Base-by-base conservation (phyloP, 148 eudicot genomes). In the Spergularia marina region DNA sequence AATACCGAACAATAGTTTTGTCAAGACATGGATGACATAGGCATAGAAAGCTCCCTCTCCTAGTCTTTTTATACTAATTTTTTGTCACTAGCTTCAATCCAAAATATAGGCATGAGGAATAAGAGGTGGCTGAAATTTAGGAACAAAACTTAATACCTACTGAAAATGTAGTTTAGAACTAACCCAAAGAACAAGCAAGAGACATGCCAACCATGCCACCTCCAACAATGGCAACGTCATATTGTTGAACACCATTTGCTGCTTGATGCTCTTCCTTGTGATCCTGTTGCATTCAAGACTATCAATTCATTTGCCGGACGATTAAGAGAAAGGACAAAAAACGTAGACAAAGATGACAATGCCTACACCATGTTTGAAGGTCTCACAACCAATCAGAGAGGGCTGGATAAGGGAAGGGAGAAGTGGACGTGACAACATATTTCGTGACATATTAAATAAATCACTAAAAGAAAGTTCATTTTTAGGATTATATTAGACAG, bases 131-230 rank as follows among this genome's bases (percentile, higher is more conserved):
- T 23, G 67, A 15, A 5, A 52, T 17, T 51, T 34, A 82, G 23
- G 40, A 51, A 11, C 41, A 30, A 2, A 41, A 30, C 7, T 71
- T 25, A 41, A 77, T 17, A 23, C 17, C 57, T 39, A n/a, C 34
- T 23, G 21, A 70, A 21, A 61, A 57, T 54, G 12, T 25, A 59
- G 17, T 53, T 62, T 23, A 18, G 51, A 11, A 76, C 81, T 78
- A 76, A 94, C 98, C 98, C 75, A 95, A 78, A 51, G 98, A 91
- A 83, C 91, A 92, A 62, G 97, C 99, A 67, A 95, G 84, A 81
- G 97, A 92, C 88, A 95, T 88, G 80, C 99, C 99, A 75, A 95
- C 99, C 98, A 95, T 84, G 87, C 99, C 98, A 16, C 99, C 99
- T 80, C 99, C 99, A 83, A 95, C 91, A 74, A 92, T 91, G 74